Percentiles rank a stretch among this genome's conserved stretches.
These are phyloP conservation scores for Hypoxylon sp. DNA, from an alignment of 2,329 filamentous ascomycete species.

Conservation along the genomic window DNA sequence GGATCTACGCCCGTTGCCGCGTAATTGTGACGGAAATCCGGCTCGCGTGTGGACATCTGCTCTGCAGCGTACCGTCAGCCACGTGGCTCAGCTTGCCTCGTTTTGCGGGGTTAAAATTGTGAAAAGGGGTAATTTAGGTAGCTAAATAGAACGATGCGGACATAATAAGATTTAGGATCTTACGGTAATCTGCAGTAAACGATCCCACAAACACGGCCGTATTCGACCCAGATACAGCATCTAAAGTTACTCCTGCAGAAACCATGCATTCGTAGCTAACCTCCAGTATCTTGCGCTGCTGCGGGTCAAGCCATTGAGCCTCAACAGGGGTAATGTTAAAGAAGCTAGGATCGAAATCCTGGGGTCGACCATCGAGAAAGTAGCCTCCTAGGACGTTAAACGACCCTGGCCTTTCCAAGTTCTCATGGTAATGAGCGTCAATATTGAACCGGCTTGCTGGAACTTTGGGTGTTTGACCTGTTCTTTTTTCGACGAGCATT, in stretches of 20 bases:
- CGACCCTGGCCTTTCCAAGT: constrained; percentile 46
- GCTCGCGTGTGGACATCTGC: constrained; percentile 50
- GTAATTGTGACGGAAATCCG: constrained; percentile 48
- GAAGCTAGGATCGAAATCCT: constrained; percentile 54
- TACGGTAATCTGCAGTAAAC: constrained; percentile 50
- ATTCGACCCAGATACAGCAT: constrained; percentile 48
- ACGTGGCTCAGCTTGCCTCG: not conserved
- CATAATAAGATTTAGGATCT: not conserved
- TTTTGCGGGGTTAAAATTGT: not conserved
- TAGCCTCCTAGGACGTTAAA: constrained; percentile 48
- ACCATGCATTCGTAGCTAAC: constrained; percentile 61
- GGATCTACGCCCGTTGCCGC: constrained; percentile 55
- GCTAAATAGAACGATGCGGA: not conserved
- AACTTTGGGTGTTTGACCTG: constrained; percentile 45
- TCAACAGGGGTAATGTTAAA: constrained; percentile 60
- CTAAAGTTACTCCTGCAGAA: constrained; percentile 54
- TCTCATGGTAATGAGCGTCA: constrained; percentile 47
- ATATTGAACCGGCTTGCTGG: constrained; percentile 47
- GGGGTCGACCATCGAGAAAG: constrained; percentile 45
- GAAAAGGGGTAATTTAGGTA: not conserved
- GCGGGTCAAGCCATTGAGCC: constrained; percentile 60
- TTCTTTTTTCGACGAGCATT: constrained; percentile 44
- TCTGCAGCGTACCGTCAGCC: constrained; percentile 41
- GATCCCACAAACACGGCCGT: constrained; percentile 51
- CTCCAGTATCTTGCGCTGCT: constrained; percentile 59